phyloP scores from a whole-genome alignment of 73 alveolate genomes.

The Stentor coeruleus region DNA sequence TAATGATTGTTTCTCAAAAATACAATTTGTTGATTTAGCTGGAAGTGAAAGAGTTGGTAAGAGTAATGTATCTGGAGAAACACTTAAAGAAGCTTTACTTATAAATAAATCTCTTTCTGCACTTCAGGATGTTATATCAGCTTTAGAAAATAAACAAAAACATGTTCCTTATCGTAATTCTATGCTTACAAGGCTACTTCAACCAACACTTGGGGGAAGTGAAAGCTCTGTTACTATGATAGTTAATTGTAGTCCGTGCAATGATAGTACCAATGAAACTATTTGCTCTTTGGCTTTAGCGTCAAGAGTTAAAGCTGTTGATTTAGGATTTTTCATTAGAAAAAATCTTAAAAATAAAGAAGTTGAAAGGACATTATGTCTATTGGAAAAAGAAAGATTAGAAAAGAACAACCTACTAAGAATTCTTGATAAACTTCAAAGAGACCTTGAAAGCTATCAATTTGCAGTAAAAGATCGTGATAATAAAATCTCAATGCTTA shows the following conservation, averaged over 20 bases:
- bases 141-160: slow-evolving; percentile 49
- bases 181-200: slow-evolving; percentile 54
- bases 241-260: too few relatives aligned
- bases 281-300: too few relatives aligned
- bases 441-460: background rate
- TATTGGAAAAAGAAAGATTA: background rate
- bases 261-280: too few relatives aligned
- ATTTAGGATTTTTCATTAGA: too few relatives aligned
- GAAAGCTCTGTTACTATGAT: background rate
- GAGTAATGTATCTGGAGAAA: slow-evolving; percentile 56
- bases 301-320: too few relatives aligned
- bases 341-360: too few relatives aligned
- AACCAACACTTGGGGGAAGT: background rate
- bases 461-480: background rate
- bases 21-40: slow-evolving; percentile 77
- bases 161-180: slow-evolving; percentile 67
- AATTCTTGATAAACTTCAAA: background rate
- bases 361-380: background rate
- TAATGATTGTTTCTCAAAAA: background rate
- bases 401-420: background rate
- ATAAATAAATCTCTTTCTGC: slow-evolving; percentile 56
- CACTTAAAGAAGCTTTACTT: slow-evolving; percentile 60
- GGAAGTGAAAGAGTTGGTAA: slow-evolving; percentile 86
- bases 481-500: background rate
- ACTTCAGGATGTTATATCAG: slow-evolving; percentile 50